Conservation (phyloP, 75 land plant genomes). For the Pinus taeda region DNA sequence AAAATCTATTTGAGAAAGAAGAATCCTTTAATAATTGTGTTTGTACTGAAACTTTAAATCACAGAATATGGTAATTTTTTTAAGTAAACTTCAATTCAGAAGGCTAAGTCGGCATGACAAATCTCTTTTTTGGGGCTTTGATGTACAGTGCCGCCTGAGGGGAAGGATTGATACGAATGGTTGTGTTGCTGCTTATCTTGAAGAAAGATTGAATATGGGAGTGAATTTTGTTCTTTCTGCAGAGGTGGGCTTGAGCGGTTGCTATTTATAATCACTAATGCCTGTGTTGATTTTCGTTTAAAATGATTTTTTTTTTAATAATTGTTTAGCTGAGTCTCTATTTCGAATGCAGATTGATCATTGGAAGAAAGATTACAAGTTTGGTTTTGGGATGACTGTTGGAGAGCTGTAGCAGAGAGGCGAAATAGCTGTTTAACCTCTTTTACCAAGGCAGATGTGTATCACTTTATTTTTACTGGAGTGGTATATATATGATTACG, state of each 20-base stretch:
- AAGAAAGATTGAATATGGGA: constrained; percentile 86
- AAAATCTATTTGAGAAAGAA: no score
- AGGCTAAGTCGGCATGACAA: neutral
- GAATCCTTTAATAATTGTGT: no score
- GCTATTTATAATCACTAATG: neutral
- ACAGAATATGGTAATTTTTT: no score
- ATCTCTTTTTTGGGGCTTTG: neutral
- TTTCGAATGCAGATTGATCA: constrained; percentile 83
- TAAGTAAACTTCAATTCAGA: no score
- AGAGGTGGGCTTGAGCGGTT: constrained; percentile 47
- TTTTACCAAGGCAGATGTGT: no score
- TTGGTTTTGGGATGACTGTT: constrained; percentile 95
- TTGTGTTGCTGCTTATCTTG: constrained; percentile 69
- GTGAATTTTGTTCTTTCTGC: constrained; percentile 94
- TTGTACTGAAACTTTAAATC: no score
- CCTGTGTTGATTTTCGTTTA: neutral
- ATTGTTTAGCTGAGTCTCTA: constrained; percentile 7
- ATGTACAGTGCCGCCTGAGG: constrained; percentile 78
- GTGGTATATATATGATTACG: no score
- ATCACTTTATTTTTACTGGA: no score
- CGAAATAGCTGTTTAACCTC: no score
- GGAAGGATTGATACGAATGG: constrained; percentile 93
- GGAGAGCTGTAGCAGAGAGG: constrained; percentile 46
- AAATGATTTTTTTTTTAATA: neutral
- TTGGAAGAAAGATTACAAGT: constrained; percentile 94